Evolutionary conservation across 1,139 yeast species (phyloP).

Genomic region (Yamadazyma sp.): DNA sequence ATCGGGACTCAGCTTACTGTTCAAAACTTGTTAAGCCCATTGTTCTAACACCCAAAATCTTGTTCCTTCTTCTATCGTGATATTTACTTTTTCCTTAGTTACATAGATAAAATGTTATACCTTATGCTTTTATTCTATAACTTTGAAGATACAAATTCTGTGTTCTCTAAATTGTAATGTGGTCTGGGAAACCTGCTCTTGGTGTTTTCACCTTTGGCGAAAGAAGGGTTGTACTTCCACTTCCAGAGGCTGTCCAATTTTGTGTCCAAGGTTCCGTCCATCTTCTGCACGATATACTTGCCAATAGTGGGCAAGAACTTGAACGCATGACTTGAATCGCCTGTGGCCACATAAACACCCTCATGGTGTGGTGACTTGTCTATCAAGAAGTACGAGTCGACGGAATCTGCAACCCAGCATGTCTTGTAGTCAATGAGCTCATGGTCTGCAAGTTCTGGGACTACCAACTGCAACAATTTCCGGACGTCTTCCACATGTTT

Average conservation of each 20-base stretch:
- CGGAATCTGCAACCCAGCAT: constrained; percentile 47
- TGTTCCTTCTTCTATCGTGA: background rate
- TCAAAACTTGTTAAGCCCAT: constrained; percentile 6
- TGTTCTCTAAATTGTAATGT: constrained; percentile 14
- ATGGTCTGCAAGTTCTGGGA: constrained; percentile 15
- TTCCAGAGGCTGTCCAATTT: constrained; percentile 25
- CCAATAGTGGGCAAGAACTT: constrained; percentile 37
- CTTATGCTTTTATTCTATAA: constrained; percentile 1
- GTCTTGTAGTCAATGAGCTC: constrained; percentile 17
- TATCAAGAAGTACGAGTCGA: constrained; percentile 38
- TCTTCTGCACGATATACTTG: constrained; percentile 25
- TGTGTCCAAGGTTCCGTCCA: constrained; percentile 22
- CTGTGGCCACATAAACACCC: constrained; percentile 41
- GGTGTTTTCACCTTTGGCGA: constrained; percentile 14
- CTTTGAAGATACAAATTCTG: constrained; percentile 5
- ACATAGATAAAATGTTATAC: background rate
- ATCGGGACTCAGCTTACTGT: constrained; percentile 23
- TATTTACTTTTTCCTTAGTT: background rate
- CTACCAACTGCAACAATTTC: constrained; percentile 12
- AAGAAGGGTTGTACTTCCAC: constrained; percentile 31
- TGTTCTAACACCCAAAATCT: constrained; percentile 1
- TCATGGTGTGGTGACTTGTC: constrained; percentile 38
- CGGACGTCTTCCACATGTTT: constrained; percentile 14
- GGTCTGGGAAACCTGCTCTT: constrained; percentile 18
- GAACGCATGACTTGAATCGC: constrained; percentile 48